A percentile compares a stretch with the other conserved stretches of the same genome.
Evolutionary conservation across 345 rosid genomes (phyloP).

Genomic region (Clarkia xantiana): DNA sequence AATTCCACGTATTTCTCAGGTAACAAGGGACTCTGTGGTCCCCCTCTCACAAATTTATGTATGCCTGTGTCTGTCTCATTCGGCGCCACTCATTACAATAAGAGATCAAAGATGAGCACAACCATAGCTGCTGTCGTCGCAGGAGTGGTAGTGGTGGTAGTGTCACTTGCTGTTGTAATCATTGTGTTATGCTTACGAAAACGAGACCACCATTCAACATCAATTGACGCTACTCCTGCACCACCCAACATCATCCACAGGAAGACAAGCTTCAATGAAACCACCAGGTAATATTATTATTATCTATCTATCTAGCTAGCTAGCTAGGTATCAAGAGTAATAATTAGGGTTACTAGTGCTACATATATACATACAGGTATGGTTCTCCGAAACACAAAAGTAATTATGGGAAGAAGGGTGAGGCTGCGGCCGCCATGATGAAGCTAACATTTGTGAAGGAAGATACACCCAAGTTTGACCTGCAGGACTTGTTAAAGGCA

Average conservation of each 20-base stretch:
- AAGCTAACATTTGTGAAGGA: conserved; percentile 56
- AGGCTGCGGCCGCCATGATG: conserved; percentile 7
- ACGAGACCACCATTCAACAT: conserved; percentile 2
- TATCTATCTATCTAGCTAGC: no score
- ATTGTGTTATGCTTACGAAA: conserved; percentile 12
- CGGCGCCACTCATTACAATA: not conserved
- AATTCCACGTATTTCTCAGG: conserved; percentile 34
- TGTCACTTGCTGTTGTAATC: conserved; percentile 9
- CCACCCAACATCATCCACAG: conserved; percentile 33
- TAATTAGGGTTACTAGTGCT: no score
- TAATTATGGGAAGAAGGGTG: conserved; percentile 10
- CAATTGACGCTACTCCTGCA: conserved; percentile 23
- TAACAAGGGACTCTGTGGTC: conserved; percentile 60
- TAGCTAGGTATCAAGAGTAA: no score
- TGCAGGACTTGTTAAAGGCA: conserved; percentile 63
- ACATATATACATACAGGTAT: no score
- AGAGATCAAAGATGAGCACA: conserved; percentile 3
- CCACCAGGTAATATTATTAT: no score
- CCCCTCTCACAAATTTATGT: conserved; percentile 21
- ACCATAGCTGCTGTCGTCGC: conserved; percentile 7
- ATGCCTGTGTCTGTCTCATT: not conserved
- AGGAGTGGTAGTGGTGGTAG: conserved; percentile 11
- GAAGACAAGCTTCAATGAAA: conserved; percentile 26
- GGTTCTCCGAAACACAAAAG: conserved; percentile 14
- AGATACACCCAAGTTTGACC: conserved; percentile 54